Base-by-base conservation (phyloP, 768 basidiomycete genomes). In the Gloeophyllum trabeum region DNA sequence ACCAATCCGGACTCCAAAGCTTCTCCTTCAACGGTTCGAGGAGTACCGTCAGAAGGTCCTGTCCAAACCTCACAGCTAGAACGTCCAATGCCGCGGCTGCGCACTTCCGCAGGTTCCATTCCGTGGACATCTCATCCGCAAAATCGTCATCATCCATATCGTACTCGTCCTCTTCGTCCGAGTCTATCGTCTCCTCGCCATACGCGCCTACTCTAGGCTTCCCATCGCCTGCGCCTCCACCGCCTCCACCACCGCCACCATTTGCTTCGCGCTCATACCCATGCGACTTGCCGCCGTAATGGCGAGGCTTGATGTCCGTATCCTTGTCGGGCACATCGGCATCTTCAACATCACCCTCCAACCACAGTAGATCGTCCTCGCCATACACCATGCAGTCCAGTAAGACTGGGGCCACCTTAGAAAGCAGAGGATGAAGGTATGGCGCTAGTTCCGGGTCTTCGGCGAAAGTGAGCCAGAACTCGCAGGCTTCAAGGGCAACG, bases 401-500 rank as follows among this genome's bases (percentile, higher is more conserved):
- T n/a, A 99, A 69, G 14, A 96, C 82, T 0, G 96, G 96, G 2
- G 87, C 90, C 30, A 99, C 89, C 51, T 88, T 87, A n/a, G 70
- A 79, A 6, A 99, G 70, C 46, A 92, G 73, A 2, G 93, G 93
- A 46, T 79, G 81, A 21, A 99, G 69, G 57, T 83, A 87, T 2
- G 79, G 75, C 6, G 80, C 79, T 19, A 98, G 71, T 39, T 91
- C 89, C 28, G 80, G 80, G 51, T 97, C 91, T 59, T 99, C 96
- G 13, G 96, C 93, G 55, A 99, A 98, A 1, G 93, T 96, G 46
- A 99, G 71, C 96, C 96, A 99, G 61, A 99, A 99, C 70, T 99
- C 96, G 71, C 93, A 96, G 19, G 96, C 96, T 65, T 99, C 96
- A 39, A 99, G 71, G 2, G 94, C 92, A 41, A 91, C 94, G 47